Conservation (phyloP, 2,329 filamentous ascomycete species). For the Xylariales sp. region DNA sequence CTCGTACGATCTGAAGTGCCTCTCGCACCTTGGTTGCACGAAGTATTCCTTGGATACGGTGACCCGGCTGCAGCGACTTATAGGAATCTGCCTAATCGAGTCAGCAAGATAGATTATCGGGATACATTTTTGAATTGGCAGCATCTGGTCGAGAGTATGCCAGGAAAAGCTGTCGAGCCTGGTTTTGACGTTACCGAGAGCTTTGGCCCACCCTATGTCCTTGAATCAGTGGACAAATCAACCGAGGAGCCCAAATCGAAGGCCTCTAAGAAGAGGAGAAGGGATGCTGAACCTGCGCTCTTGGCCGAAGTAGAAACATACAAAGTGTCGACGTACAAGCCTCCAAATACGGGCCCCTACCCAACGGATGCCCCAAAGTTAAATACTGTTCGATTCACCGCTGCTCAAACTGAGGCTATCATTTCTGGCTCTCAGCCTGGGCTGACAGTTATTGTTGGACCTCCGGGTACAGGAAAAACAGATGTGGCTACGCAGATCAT, state of each 20-base stretch:
- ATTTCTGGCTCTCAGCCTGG: slow-evolving; percentile 92
- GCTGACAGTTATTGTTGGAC: slow-evolving; percentile 88
- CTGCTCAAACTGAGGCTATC: slow-evolving; percentile 87
- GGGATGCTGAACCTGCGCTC: slow-evolving; percentile 66
- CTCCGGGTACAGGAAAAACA: slow-evolving; percentile 97
- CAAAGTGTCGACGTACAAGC: slow-evolving; percentile 85
- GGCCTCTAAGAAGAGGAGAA: slow-evolving; percentile 80
- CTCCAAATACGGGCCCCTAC: slow-evolving; percentile 85
- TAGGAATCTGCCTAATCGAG: slow-evolving; percentile 71
- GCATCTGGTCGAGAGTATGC: slow-evolving; percentile 83
- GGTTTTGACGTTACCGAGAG: slow-evolving; percentile 65
- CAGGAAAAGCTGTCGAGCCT: slow-evolving; percentile 82
- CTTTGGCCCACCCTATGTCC: slow-evolving; percentile 83
- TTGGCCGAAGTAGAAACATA: slow-evolving; percentile 62
- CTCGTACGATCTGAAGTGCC: slow-evolving; percentile 81
- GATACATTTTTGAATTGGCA: slow-evolving; percentile 97
- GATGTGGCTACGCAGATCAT: slow-evolving; percentile 98
- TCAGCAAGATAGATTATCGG: slow-evolving; percentile 79
- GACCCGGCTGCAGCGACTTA: slow-evolving; percentile 87
- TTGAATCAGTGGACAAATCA: slow-evolving; percentile 61
- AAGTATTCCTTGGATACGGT: slow-evolving; percentile 96
- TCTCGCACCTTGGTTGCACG: slow-evolving; percentile 87
- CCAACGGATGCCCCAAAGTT: slow-evolving; percentile 76
- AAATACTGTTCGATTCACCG: slow-evolving; percentile 84
- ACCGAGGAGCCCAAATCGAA: slow-evolving; percentile 48